Conservation (phyloP, 192 early-diverging fungal species). For the Entomortierella beljakovae region DNA sequence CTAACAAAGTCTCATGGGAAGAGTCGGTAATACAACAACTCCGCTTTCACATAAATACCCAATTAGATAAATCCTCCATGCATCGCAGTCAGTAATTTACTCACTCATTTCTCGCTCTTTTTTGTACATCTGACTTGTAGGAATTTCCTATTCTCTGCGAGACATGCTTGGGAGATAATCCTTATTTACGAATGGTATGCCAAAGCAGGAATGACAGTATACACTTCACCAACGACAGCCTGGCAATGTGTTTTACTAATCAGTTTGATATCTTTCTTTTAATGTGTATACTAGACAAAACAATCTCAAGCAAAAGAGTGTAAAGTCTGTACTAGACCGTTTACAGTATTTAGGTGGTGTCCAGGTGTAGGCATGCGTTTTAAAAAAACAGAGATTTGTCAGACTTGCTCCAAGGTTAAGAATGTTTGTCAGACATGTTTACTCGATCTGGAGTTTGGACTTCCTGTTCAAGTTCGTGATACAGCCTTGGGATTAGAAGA, state of each 20-base stretch:
- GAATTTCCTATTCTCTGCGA: slow-evolving; percentile 95
- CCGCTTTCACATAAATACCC: neutral
- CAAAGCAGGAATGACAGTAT: neutral
- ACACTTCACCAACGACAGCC: too few relatives aligned
- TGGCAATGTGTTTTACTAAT: too few relatives aligned
- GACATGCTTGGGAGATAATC: slow-evolving; percentile 97
- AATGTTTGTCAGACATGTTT: slow-evolving; percentile 99
- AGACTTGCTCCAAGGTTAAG: slow-evolving; percentile 97
- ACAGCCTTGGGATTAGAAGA: slow-evolving; percentile 80
- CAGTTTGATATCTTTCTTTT: too few relatives aligned
- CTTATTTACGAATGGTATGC: slow-evolving; percentile 97
- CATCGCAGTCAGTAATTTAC: neutral
- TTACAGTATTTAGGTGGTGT: slow-evolving; percentile 97
- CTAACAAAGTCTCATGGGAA: slow-evolving; percentile 73
- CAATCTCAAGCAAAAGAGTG: slow-evolving; percentile 80
- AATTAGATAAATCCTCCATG: neutral
- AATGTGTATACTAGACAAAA: slow-evolving; percentile 63
- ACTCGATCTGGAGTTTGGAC: slow-evolving; percentile 93
- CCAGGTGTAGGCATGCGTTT: slow-evolving; percentile 95
- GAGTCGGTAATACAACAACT: slow-evolving; percentile 58
- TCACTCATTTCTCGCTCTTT: neutral
- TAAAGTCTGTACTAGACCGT: slow-evolving; percentile 90
- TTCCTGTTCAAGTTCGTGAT: slow-evolving; percentile 96
- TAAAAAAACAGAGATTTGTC: slow-evolving; percentile 99
- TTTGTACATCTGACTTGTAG: slow-evolving; percentile 31